phyloP scores from a whole-genome alignment of 179 eudicot species.

The Pouteria campechiana region DNA sequence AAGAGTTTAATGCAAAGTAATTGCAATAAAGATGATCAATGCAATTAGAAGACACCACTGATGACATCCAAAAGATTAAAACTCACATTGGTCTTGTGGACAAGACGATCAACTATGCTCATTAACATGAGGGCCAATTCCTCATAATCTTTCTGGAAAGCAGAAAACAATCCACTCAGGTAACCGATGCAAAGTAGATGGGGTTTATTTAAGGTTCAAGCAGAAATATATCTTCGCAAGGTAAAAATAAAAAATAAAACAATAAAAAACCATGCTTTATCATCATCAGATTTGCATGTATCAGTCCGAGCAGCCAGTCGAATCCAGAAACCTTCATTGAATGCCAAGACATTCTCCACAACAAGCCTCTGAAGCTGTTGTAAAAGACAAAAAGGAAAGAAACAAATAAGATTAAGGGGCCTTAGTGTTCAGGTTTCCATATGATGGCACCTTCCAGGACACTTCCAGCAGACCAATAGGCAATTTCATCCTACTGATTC shows the following conservation, averaged over 20 bases:
- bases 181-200: background rate
- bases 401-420: slow-evolving; percentile 1
- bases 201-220: no score
- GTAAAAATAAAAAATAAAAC: slow-evolving; percentile 7
- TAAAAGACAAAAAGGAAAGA: slow-evolving; percentile 3
- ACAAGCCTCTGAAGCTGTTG: slow-evolving; percentile 77
- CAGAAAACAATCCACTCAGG: background rate
- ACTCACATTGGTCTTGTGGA: slow-evolving; percentile 68
- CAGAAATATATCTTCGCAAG: background rate
- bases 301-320: slow-evolving; percentile 91
- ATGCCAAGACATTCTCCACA: slow-evolving; percentile 85
- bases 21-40: no score
- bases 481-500: no score
- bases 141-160: slow-evolving; percentile 87
- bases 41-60: no score
- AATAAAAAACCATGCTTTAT: slow-evolving; percentile 57
- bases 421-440: no score
- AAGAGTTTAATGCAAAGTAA: no score
- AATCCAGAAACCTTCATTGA: slow-evolving; percentile 94
- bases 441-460: no score
- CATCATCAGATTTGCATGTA: slow-evolving; percentile 96
- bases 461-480: no score
- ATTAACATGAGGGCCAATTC: slow-evolving; percentile 76
- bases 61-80: background rate
- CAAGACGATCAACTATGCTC: slow-evolving; percentile 84